A percentile compares a stretch with the other conserved stretches of the same genome.
These are phyloP conservation scores for Diatrype stigma DNA, from an alignment of 2,329 filamentous ascomycete species.

Conservation along the genomic window DNA sequence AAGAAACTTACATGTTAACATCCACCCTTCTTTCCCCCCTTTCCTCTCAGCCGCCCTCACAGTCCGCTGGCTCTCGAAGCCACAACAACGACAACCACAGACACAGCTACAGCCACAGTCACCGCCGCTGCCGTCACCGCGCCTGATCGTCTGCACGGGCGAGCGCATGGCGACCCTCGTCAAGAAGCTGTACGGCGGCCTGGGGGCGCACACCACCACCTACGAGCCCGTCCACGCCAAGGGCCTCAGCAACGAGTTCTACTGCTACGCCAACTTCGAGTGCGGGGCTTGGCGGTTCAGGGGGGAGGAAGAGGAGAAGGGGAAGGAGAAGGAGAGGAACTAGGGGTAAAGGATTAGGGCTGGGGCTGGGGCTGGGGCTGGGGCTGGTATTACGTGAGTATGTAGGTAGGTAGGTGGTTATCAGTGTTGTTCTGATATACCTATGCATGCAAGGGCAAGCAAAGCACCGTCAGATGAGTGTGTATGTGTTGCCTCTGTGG, in stretches of 20 bases:
- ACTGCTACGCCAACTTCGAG: slow-evolving; percentile 76
- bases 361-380: too few species aligned
- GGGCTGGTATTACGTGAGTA: too few species aligned
- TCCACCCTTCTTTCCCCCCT: neutral
- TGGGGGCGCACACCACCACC: slow-evolving; percentile 60
- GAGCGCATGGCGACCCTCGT: slow-evolving; percentile 69
- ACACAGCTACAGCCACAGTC: too few species aligned
- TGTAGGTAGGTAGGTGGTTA: too few species aligned
- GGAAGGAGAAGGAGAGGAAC: too few species aligned
- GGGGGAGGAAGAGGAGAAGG: too few species aligned
- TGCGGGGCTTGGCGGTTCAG: slow-evolving; percentile 45
- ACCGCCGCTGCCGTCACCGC: slow-evolving; percentile 15
- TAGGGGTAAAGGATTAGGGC: too few species aligned
- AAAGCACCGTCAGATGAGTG: too few species aligned
- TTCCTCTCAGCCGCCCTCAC: slow-evolving; percentile 60
- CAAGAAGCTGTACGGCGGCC: slow-evolving; percentile 60
- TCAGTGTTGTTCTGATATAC: too few species aligned
- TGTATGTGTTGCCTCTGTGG: too few species aligned
- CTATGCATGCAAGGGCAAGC: too few species aligned
- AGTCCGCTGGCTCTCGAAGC: slow-evolving; percentile 65
- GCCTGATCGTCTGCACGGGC: slow-evolving; percentile 68
- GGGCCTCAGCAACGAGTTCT: slow-evolving; percentile 75
- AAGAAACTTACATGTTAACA: too few species aligned
- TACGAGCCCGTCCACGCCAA: slow-evolving; percentile 67
- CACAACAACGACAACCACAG: slow-evolving; percentile 2